Evolutionary conservation across 768 basidiomycete species (phyloP).

Genomic region (Agaricus sinodeliciosus): DNA sequence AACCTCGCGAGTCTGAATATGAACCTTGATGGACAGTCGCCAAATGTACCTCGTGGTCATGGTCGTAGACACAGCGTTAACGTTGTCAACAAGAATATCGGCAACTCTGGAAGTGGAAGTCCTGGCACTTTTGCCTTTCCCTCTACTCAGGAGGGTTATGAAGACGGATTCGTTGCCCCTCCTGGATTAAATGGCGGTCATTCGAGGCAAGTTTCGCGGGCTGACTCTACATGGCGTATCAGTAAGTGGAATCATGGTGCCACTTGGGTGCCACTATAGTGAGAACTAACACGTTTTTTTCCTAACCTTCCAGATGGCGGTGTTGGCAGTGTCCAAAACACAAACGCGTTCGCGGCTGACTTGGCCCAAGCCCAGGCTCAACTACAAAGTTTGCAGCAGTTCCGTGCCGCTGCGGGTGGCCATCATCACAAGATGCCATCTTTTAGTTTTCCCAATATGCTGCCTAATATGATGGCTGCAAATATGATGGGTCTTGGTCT

Average conservation of each 20-base stretch:
- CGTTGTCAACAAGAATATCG: slow-evolving; percentile 67
- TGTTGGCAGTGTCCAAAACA: slow-evolving; percentile 60
- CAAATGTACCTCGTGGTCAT: slow-evolving; percentile 73
- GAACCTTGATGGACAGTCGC: slow-evolving; percentile 57
- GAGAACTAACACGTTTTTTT: neutral
- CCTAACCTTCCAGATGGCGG: slow-evolving; percentile 53
- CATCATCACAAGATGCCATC: slow-evolving; percentile 97
- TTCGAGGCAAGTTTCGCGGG: slow-evolving; percentile 69
- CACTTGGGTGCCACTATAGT: neutral
- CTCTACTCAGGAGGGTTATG: slow-evolving; percentile 58
- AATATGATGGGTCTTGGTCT: slow-evolving; percentile 91
- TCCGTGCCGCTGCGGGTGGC: slow-evolving; percentile 90
- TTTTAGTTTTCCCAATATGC: slow-evolving; percentile 97
- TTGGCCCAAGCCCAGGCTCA: slow-evolving; percentile 97
- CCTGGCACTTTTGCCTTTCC: slow-evolving; percentile 43
- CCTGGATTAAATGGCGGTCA: slow-evolving; percentile 53
- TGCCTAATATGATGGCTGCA: slow-evolving; percentile 95
- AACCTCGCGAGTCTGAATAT: slow-evolving; percentile 44
- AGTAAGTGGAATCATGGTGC: slow-evolving; percentile 42
- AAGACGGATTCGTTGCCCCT: slow-evolving; percentile 72
- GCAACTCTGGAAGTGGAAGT: slow-evolving; percentile 37
- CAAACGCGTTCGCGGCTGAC: slow-evolving; percentile 66
- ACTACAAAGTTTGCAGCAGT: slow-evolving; percentile 91
- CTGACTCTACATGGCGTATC: slow-evolving; percentile 84
- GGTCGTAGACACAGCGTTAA: slow-evolving; percentile 89